These are phyloP conservation scores for Anisogramma anomala DNA, from an alignment of 2,329 filamentous ascomycete species.

Conservation along the genomic window DNA sequence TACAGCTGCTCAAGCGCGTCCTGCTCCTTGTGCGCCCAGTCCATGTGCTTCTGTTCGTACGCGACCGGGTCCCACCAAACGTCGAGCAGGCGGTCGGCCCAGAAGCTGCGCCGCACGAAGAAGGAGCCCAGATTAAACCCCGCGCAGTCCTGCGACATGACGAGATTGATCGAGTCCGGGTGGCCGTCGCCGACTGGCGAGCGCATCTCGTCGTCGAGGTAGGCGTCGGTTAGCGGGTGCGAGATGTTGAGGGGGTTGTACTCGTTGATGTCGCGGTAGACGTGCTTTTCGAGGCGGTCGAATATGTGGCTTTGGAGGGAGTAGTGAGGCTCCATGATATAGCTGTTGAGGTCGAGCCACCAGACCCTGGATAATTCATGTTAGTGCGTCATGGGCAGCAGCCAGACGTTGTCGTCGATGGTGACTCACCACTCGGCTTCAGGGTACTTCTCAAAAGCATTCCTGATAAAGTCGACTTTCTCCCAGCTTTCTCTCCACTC, in stretches of 20 bases:
- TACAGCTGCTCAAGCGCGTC: constrained; percentile 91
- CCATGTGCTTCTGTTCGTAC: constrained; percentile 98
- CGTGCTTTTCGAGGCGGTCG: constrained; percentile 58
- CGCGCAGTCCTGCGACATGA: constrained; percentile 85
- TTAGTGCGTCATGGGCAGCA: constrained; percentile 14
- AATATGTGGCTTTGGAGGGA: constrained; percentile 88
- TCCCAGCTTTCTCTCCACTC: constrained; percentile 99
- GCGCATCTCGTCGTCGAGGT: constrained; percentile 63
- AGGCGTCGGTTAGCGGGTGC: constrained; percentile 63
- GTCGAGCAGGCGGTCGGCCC: constrained; percentile 85
- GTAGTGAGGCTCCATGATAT: constrained; percentile 90
- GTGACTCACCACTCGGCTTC: constrained; percentile 79
- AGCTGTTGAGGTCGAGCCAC: constrained; percentile 97
- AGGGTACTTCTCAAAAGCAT: constrained; percentile 84
- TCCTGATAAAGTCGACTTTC: constrained; percentile 88
- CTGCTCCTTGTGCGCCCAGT: constrained; percentile 98
- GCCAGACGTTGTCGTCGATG: background rate
- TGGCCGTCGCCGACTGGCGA: constrained; percentile 70
- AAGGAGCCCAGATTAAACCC: constrained; percentile 97
- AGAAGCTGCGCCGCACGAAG: constrained; percentile 73
- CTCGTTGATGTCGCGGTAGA: constrained; percentile 90
- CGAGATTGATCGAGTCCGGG: constrained; percentile 67
- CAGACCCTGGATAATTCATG: constrained; percentile 66
- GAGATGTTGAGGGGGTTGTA: constrained; percentile 93
- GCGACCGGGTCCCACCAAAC: constrained; percentile 97